Conservation (phyloP, 2,329 filamentous ascomycete genomes). For the Cladosporium austrohemisphaericum region DNA sequence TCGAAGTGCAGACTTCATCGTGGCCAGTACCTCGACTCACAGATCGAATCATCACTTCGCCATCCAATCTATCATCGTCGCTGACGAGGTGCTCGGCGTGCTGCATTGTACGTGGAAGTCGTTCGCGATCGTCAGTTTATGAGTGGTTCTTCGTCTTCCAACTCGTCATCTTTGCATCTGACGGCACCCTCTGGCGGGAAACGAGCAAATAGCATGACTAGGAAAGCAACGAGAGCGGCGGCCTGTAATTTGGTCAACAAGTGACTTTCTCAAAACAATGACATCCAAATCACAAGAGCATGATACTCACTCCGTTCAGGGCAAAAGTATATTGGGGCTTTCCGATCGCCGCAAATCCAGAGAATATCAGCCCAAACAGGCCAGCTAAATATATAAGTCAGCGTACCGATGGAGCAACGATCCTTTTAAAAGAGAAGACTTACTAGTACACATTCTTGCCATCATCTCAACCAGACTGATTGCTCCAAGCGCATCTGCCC, state of each 20-base stretch:
- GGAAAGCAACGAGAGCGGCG: conserved; percentile 52
- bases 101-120: background rate
- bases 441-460: conserved; percentile 55
- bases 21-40: too few species aligned
- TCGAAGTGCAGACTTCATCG: too few species aligned
- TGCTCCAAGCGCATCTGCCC: conserved; percentile 64
- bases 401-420: background rate
- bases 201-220: conserved; percentile 43
- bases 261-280: too few species aligned
- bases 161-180: background rate
- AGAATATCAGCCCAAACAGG: conserved; percentile 65
- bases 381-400: conserved; percentile 37
- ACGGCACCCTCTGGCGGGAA: conserved; percentile 44
- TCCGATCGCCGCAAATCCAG: conserved; percentile 58
- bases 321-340: conserved; percentile 62
- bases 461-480: conserved; percentile 69
- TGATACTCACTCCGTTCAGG: conserved; percentile 52
- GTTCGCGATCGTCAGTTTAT: background rate
- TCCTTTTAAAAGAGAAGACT: conserved; percentile 17
- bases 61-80: too few species aligned
- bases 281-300: background rate
- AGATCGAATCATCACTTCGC: too few species aligned
- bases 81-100: too few species aligned
- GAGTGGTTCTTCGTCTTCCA: background rate
- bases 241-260: conserved; percentile 26